phyloP scores from a whole-genome alignment of 768 basidiomycete genomes.

The Thelephora ganbajun region DNA sequence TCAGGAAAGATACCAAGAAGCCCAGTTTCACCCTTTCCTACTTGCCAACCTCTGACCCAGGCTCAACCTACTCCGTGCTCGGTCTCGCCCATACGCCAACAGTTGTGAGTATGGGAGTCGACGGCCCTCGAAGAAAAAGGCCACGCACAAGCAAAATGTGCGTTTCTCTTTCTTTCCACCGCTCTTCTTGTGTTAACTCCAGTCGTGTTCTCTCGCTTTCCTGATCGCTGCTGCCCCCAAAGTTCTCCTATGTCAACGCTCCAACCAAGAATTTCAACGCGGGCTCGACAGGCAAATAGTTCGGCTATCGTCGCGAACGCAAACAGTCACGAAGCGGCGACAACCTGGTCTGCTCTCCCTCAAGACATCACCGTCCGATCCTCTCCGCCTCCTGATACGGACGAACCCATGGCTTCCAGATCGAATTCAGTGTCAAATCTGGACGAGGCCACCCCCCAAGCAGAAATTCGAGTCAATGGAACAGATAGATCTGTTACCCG shows the following conservation, averaged over 20 bases:
- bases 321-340: conserved; percentile 19
- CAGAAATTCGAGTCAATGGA: conserved; percentile 1
- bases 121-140: conserved; percentile 59
- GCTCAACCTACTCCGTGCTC: conserved; percentile 75
- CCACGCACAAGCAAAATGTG: conserved; percentile 63
- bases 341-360: conserved; percentile 26
- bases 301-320: not conserved
- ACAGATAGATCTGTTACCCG: conserved; percentile 4
- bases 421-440: conserved; percentile 29
- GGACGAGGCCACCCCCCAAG: conserved; percentile 12
- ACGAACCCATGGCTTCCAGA: conserved; percentile 45
- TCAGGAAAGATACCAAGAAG: conserved; percentile 72
- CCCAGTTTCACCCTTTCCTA: conserved; percentile 58
- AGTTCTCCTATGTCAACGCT: conserved; percentile 20
- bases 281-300: conserved; percentile 36
- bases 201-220: conserved; percentile 1
- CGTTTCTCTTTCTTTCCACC: conserved; percentile 17
- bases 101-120: conserved; percentile 36
- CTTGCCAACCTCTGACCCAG: conserved; percentile 74
- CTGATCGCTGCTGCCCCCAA: not conserved
- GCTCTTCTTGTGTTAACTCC: conserved; percentile 10
- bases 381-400: conserved; percentile 42
- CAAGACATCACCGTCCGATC: conserved; percentile 33
- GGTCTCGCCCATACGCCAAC: conserved; percentile 9
- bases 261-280: conserved; percentile 61